phyloP scores from a whole-genome alignment of 257 asterid genomes.

The Orobanche coerulescens region DNA sequence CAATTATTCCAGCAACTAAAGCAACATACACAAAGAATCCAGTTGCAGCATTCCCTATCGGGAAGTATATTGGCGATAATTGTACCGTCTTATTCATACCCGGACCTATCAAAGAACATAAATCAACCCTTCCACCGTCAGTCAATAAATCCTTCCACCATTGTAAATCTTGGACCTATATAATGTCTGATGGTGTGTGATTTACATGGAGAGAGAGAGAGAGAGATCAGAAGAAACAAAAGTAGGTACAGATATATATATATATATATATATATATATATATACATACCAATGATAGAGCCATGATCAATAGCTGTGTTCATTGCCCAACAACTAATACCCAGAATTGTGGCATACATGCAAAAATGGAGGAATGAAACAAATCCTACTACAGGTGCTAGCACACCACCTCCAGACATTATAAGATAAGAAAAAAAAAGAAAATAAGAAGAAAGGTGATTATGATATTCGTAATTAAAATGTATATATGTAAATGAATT shows the following conservation, averaged over 20 bases:
- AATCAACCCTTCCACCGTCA: not conserved
- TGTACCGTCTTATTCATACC: constrained; percentile 63
- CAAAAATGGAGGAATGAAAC: constrained; percentile 79
- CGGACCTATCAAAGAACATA: constrained; percentile 39
- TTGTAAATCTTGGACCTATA: too few relatives aligned
- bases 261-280: too few relatives aligned
- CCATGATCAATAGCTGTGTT: constrained; percentile 74
- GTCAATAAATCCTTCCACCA: too few relatives aligned
- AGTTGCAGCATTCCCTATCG: constrained; percentile 91
- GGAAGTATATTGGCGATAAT: constrained; percentile 78
- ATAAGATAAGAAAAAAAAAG: too few relatives aligned
- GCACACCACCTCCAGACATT: constrained; percentile 47
- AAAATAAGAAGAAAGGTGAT: not conserved
- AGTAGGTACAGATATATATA: too few relatives aligned
- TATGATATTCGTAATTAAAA: too few relatives aligned
- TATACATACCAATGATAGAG: constrained; percentile 58
- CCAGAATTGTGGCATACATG: constrained; percentile 64
- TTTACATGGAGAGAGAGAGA: too few relatives aligned
- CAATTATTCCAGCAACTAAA: constrained; percentile 76
- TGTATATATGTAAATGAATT: too few relatives aligned
- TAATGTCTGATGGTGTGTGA: too few relatives aligned
- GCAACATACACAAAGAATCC: constrained; percentile 78
- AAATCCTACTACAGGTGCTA: constrained; percentile 51
- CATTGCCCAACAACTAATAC: constrained; percentile 77
- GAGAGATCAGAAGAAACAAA: too few relatives aligned